Evolutionary conservation across 2,329 filamentous ascomycete species (phyloP).

Genomic region (Stagonosporopsis cucurbitacearum): DNA sequence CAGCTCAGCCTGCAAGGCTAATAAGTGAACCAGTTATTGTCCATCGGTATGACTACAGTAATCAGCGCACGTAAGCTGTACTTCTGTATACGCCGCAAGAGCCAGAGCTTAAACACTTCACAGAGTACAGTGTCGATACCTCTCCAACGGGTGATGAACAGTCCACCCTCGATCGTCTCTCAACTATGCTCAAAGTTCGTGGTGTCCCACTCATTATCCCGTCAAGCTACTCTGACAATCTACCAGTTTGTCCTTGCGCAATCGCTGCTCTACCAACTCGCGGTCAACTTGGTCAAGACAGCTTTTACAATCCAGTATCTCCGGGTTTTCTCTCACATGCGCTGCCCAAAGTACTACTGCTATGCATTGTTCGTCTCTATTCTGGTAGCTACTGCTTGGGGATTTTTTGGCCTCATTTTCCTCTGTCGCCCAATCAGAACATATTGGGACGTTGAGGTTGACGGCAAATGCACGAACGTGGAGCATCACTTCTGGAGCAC

Average conservation of each 20-base stretch:
- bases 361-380: constrained; percentile 27
- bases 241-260: constrained; percentile 40
- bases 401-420: constrained; percentile 38
- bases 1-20: background rate
- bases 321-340: constrained; percentile 30
- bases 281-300: constrained; percentile 42
- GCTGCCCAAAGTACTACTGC: constrained; percentile 19
- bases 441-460: constrained; percentile 32
- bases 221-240: background rate
- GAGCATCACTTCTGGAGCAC: constrained; percentile 35
- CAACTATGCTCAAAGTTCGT: constrained; percentile 30
- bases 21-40: constrained; percentile 28
- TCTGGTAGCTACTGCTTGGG: constrained; percentile 32
- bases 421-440: constrained; percentile 35
- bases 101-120: background rate
- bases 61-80: constrained; percentile 30
- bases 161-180: constrained; percentile 2
- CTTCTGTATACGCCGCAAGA: too few species aligned
- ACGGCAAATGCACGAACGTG: constrained; percentile 34
- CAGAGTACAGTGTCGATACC: constrained; percentile 18
- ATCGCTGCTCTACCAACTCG: constrained; percentile 41
- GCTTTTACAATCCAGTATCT: constrained; percentile 44
- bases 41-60: constrained; percentile 35
- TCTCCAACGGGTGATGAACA: background rate
- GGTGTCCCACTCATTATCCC: too few species aligned